phyloP scores from a whole-genome alignment of 2,329 filamentous ascomycete species.

The Graphilbum sp. region DNA sequence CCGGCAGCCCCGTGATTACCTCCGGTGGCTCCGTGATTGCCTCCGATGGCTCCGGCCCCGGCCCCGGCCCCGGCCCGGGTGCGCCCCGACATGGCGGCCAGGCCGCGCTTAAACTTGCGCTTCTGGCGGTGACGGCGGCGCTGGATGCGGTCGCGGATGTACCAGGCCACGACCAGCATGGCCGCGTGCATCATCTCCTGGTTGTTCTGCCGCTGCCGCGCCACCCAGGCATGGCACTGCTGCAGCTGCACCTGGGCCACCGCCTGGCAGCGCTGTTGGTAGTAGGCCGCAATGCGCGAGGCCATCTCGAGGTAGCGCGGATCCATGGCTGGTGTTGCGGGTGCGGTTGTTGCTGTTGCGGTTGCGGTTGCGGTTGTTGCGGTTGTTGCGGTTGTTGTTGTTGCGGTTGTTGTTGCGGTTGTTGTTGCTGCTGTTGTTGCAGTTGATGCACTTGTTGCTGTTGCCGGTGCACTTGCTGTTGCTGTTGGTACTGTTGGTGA shows the following conservation, averaged over 20 bases:
- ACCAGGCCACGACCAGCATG: constrained; percentile 33
- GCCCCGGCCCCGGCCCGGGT: background rate
- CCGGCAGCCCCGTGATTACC: background rate
- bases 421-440: background rate
- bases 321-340: constrained; percentile 11
- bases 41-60: background rate
- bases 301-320: constrained; percentile 28
- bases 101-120: constrained; percentile 22
- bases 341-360: background rate
- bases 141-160: constrained; percentile 29
- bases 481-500: background rate
- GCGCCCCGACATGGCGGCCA: constrained; percentile 9
- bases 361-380: background rate
- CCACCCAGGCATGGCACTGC: constrained; percentile 30
- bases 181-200: constrained; percentile 32
- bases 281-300: constrained; percentile 29
- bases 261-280: constrained; percentile 30
- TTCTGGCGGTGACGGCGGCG: constrained; percentile 24
- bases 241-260: constrained; percentile 30
- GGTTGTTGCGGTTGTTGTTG: background rate
- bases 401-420: background rate
- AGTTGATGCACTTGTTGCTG: background rate
- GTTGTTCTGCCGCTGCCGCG: constrained; percentile 27
- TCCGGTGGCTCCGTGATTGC: too few species aligned
- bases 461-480: background rate